Evolutionary conservation across 805 yeast species (phyloP).

Genomic region (Kurtzmaniella cleridarum): DNA sequence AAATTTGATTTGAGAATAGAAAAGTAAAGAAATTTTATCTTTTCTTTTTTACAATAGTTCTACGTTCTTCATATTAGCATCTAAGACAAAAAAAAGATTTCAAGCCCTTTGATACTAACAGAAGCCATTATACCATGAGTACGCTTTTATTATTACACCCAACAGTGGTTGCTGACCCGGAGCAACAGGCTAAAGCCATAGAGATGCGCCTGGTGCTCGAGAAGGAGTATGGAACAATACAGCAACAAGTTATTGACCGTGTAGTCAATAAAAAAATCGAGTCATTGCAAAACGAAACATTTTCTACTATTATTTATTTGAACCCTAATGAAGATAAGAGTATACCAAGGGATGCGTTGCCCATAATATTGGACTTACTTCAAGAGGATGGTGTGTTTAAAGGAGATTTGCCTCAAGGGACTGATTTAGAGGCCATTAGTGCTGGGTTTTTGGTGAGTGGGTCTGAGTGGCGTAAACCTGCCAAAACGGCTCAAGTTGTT

Average conservation of each 20-base stretch:
- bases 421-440: conserved; percentile 57
- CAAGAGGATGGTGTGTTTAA: conserved; percentile 40
- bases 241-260: conserved; percentile 55
- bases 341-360: conserved; percentile 42
- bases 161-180: conserved; percentile 52
- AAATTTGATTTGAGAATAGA: too few species aligned
- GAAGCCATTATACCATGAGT: conserved; percentile 7
- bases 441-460: conserved; percentile 54
- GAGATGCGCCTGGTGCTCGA: conserved; percentile 28
- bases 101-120: background rate
- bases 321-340: conserved; percentile 49
- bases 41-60: background rate
- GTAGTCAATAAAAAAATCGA: conserved; percentile 44
- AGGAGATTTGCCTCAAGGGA: conserved; percentile 51
- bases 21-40: background rate
- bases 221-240: conserved; percentile 16
- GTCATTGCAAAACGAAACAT: conserved; percentile 27
- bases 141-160: conserved; percentile 57
- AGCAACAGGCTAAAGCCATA: conserved; percentile 33
- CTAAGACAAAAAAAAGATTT: background rate
- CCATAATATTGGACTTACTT: conserved; percentile 35
- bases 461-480: conserved; percentile 52
- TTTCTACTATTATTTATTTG: conserved; percentile 44
- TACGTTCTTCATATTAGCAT: background rate
- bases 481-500: conserved; percentile 20